phyloP scores from a whole-genome alignment of 176 grass and related monocot species.

The Areca catechu region DNA sequence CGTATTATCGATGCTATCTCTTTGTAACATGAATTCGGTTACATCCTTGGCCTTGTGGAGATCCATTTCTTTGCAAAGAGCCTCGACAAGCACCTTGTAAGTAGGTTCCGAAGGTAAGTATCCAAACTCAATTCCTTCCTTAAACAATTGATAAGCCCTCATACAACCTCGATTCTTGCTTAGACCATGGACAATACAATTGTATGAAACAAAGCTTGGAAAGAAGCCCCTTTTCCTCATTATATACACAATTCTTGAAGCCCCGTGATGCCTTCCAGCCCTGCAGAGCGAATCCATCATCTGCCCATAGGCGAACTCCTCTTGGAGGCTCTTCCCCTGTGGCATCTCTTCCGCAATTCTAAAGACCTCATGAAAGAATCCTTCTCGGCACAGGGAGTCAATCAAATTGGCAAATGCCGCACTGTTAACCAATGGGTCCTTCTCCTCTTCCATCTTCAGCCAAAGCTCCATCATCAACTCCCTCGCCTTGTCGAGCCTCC shows the following conservation, averaged over 20 bases:
- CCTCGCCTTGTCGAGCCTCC: slow-evolving; percentile 25
- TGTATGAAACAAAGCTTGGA: slow-evolving; percentile 64
- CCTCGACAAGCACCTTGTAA: slow-evolving; percentile 52
- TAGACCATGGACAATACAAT: slow-evolving; percentile 82
- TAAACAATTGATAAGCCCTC: slow-evolving; percentile 63
- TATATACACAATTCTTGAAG: slow-evolving; percentile 69
- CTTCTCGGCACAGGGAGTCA: slow-evolving; percentile 55
- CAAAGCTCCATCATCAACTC: slow-evolving; percentile 41
- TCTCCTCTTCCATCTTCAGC: slow-evolving; percentile 26
- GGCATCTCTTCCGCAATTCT: slow-evolving; percentile 54
- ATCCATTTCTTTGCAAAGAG: slow-evolving; percentile 66
- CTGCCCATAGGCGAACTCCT: slow-evolving; percentile 58
- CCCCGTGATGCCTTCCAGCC: slow-evolving; percentile 52
- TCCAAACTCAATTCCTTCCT: slow-evolving; percentile 44
- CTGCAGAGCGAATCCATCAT: slow-evolving; percentile 77
- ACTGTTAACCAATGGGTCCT: slow-evolving; percentile 33
- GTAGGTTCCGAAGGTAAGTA: slow-evolving; percentile 50
- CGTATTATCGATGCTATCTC: slow-evolving; percentile 16
- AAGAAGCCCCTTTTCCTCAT: slow-evolving; percentile 60
- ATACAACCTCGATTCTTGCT: slow-evolving; percentile 46
- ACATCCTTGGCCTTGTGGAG: slow-evolving; percentile 62
- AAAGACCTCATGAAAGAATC: slow-evolving; percentile 62
- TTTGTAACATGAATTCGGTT: slow-evolving; percentile 47
- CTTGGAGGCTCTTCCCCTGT: slow-evolving; percentile 32
- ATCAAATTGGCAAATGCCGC: slow-evolving; percentile 79